Evolutionary conservation across 2,329 filamentous ascomycete genomes (phyloP).

Genomic region (Helicocarpus griseus): DNA sequence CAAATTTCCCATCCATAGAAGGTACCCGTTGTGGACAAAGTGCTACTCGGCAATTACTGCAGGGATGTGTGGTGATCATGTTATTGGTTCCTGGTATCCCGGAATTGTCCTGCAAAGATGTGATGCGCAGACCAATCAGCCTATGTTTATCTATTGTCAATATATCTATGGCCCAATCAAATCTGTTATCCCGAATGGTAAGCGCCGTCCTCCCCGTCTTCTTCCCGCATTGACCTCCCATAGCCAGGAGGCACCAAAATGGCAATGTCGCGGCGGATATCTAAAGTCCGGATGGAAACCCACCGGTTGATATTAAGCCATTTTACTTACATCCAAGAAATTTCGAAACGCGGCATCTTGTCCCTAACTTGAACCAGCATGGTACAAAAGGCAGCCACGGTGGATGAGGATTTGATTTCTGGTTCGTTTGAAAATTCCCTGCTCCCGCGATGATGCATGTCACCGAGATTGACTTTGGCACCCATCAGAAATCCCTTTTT

Average conservation of each 20-base stretch:
- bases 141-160: too few species aligned
- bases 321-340: not conserved
- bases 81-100: too few species aligned
- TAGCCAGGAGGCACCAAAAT: not conserved
- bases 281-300: not conserved
- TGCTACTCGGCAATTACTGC: too few species aligned
- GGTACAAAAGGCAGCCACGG: not conserved
- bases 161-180: too few species aligned
- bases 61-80: too few species aligned
- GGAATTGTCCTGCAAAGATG: too few species aligned
- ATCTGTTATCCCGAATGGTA: too few species aligned
- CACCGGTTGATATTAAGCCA: not conserved
- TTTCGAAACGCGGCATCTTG: not conserved
- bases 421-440: not conserved
- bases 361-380: not conserved
- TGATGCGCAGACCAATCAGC: too few species aligned
- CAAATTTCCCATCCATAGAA: too few species aligned
- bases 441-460: not conserved
- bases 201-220: too few species aligned
- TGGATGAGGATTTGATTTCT: not conserved
- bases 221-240: too few species aligned
- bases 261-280: not conserved
- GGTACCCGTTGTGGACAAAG: too few species aligned
- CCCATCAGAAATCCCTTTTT: conserved; percentile 4
- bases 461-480: not conserved